Evolutionary conservation across 2,329 filamentous ascomycete species (phyloP), one percentile per base, ranked within the genome.

Genomic region (Aspergillus sp.): DNA sequence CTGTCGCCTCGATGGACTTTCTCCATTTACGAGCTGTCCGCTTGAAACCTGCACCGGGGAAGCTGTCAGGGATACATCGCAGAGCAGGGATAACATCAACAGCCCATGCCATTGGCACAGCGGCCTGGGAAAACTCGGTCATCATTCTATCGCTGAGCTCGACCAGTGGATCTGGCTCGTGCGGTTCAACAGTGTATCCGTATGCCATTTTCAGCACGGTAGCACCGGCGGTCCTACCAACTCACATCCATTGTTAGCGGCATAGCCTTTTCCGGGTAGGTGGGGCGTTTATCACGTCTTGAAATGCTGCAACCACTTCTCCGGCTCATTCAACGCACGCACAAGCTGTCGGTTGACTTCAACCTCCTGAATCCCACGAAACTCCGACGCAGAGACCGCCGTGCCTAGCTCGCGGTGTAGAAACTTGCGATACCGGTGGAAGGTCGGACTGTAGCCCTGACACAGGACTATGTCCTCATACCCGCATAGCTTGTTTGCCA

Each of bases 31-130:
- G 68, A 0, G 77, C 79, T 0, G 66, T 77, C 4, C 62, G 54
- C 48, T 80, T 76, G 69, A 80, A 82, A 2, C 61, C 63, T 7
- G 76, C 71, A 0, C 80, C 79, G 1, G 78, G 80, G n/a, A 78
- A 63, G 75, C 77, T 80, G 2, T 74, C 65, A 0, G 80, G 80
- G 0, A 80, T 32, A 48, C 68, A 66, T 59, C 52, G 67, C 20
- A 71, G 55, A 2, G 59, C 36, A 2, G 80, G 80, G 1, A 83
- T 58, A 0, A 76, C 65, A 52, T 83, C 79, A 1, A 82, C 79
- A 4, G 73, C 55, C 74, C 74, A 82, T 5, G 63, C 70, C 9
- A 78, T 77, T 1, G 80, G 76, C 0, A 75, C 68, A 1, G 65
- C 68, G 1, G 77, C 74, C n/a, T 72, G 64, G 0, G 74, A 69